Conservation (phyloP, 345 rosid species). For the Sonneratia caseolaris region DNA sequence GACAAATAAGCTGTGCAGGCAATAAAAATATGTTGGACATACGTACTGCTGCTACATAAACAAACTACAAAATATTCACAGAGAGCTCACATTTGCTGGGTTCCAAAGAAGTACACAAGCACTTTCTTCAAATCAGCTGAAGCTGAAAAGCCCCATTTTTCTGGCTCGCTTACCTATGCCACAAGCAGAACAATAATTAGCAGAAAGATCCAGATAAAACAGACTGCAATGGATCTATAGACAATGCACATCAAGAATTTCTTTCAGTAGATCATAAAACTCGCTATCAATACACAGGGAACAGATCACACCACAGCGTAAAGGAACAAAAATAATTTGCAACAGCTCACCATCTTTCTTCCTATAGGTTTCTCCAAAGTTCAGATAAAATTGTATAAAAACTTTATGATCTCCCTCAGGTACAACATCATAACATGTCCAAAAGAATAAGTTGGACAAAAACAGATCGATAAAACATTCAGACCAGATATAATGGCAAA, state of each 20-base stretch:
- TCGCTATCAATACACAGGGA: neutral
- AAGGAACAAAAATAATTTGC: neutral
- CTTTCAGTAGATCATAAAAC: neutral
- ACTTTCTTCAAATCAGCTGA: conserved; percentile 83
- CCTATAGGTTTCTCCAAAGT: neutral
- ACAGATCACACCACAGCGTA: neutral
- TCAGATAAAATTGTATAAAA: too few relatives aligned
- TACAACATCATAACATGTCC: neutral
- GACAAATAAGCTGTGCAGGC: too few relatives aligned
- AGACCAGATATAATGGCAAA: neutral
- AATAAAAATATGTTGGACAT: too few relatives aligned
- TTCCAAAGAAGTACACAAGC: conserved; percentile 84
- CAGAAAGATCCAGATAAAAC: neutral
- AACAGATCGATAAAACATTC: neutral
- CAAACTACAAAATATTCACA: neutral
- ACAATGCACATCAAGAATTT: neutral
- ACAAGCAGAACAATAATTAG: neutral
- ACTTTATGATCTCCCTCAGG: neutral
- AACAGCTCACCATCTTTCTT: neutral
- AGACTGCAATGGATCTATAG: neutral
- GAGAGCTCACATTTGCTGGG: conserved; percentile 85
- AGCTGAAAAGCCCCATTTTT: conserved; percentile 78
- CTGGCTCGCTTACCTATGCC: conserved; percentile 80
- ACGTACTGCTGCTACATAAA: neutral
- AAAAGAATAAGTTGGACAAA: neutral